Conservation (phyloP, 2,329 filamentous ascomycete species). For the Didymella keratinophila region DNA sequence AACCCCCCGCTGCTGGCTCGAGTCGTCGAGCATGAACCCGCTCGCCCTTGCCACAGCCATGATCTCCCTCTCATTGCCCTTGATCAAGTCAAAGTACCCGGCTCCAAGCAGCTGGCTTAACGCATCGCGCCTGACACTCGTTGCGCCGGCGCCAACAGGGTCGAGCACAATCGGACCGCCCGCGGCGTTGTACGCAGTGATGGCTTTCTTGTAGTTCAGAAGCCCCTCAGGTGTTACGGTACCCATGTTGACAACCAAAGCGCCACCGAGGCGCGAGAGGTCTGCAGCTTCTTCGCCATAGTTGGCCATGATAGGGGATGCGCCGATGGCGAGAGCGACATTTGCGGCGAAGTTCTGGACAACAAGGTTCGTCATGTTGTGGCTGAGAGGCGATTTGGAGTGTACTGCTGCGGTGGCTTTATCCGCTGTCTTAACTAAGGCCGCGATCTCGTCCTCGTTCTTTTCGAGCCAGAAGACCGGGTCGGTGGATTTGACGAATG, state of each 20-base stretch:
- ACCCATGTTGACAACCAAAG: slow-evolving; percentile 93
- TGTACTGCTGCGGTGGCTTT: slow-evolving; percentile 68
- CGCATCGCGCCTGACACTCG: slow-evolving; percentile 73
- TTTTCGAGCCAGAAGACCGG: slow-evolving; percentile 33
- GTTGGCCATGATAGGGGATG: slow-evolving; percentile 93
- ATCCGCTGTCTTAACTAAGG: slow-evolving; percentile 31
- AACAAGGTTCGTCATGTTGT: slow-evolving; percentile 98
- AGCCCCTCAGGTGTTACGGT: slow-evolving; percentile 81
- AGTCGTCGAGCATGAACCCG: slow-evolving; percentile 58
- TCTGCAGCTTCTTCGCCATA: slow-evolving; percentile 83
- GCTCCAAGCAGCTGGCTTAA: slow-evolving; percentile 73
- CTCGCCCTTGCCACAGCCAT: slow-evolving; percentile 65
- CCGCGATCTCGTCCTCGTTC: slow-evolving; percentile 21
- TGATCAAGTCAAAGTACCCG: slow-evolving; percentile 87
- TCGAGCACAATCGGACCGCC: slow-evolving; percentile 83
- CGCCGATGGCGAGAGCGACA: slow-evolving; percentile 82
- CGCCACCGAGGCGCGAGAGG: slow-evolving; percentile 77
- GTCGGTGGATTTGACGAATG: slow-evolving; percentile 29
- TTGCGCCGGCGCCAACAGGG: slow-evolving; percentile 90
- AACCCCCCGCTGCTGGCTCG: slow-evolving; percentile 77
- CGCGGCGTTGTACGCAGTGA: slow-evolving; percentile 80
- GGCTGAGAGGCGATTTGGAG: slow-evolving; percentile 73
- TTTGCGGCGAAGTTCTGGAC: slow-evolving; percentile 96
- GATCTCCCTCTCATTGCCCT: slow-evolving; percentile 93
- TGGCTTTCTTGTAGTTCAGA: slow-evolving; percentile 73